Conservation (phyloP, 2,329 filamentous ascomycete species). For the Neocatenulostroma microsporum region DNA sequence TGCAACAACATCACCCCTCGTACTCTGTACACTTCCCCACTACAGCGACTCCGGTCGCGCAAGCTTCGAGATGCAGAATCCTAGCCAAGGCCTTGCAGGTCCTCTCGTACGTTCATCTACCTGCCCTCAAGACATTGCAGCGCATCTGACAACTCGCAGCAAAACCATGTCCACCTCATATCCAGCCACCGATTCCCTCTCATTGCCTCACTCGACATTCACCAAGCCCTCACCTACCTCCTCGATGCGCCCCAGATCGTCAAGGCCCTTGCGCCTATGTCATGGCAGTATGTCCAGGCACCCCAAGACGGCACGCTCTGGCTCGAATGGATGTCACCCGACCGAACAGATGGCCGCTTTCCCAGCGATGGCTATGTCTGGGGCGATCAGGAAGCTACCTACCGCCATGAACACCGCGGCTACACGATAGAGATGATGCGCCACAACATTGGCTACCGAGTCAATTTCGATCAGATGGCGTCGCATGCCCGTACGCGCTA, state of each 20-base stretch:
- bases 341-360: conserved; percentile 63
- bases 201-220: conserved; percentile 61
- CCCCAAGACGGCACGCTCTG: conserved; percentile 75
- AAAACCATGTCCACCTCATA: conserved; percentile 83
- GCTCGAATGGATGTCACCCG: conserved; percentile 79
- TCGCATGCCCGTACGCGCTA: conserved; percentile 77
- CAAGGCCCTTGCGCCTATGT: conserved; percentile 76
- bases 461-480: conserved; percentile 58
- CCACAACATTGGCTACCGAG: conserved; percentile 71
- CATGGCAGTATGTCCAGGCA: conserved; percentile 83
- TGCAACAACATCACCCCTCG: too few species aligned
- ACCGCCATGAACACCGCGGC: conserved; percentile 63
- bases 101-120: conserved; percentile 32
- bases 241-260: conserved; percentile 77
- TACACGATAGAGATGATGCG: conserved; percentile 81
- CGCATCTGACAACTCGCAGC: conserved; percentile 41
- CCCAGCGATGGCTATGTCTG: conserved; percentile 90
- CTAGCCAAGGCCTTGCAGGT: conserved; percentile 41
- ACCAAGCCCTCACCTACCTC: conserved; percentile 76
- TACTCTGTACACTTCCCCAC: too few species aligned
- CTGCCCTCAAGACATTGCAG: background rate
- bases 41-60: too few species aligned
- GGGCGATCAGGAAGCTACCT: conserved; percentile 71
- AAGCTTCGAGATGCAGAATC: too few species aligned
- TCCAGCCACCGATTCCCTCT: conserved; percentile 75